phyloP scores from a whole-genome alignment of 83 land plant species.

The Picea engelmannii region DNA sequence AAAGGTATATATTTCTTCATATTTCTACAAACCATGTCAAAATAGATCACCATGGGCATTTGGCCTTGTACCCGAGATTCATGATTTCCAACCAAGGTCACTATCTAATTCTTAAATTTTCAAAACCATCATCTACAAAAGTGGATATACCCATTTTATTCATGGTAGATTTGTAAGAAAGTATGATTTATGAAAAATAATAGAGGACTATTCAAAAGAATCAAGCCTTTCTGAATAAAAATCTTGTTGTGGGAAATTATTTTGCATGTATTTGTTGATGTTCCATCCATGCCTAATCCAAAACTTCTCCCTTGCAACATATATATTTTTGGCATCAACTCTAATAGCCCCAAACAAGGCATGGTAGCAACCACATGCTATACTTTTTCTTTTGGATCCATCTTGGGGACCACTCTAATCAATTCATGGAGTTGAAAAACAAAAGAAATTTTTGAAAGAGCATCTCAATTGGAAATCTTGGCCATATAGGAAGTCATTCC shows the following conservation, averaged over 20 bases:
- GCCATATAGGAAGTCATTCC: neutral
- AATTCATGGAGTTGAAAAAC: constrained; percentile 5
- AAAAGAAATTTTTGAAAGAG: neutral
- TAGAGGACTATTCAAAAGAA: neutral
- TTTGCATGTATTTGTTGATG: neutral
- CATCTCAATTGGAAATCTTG: neutral
- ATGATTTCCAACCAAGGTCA: no score
- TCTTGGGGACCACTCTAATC: neutral
- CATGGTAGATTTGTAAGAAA: no score
- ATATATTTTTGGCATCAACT: constrained; percentile 3
- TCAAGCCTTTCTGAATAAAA: neutral
- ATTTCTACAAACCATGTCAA: no score
- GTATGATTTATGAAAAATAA: no score
- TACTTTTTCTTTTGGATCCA: neutral
- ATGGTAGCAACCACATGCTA: neutral
- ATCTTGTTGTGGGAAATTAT: neutral
- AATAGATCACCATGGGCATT: no score
- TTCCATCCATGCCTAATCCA: neutral
- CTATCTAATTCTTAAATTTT: no score
- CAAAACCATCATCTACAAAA: no score
- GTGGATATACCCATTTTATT: no score
- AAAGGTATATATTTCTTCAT: no score
- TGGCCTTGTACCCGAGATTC: no score
- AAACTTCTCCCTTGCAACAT: constrained; percentile 10
- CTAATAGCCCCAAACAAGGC: constrained; percentile 7